Evolutionary conservation across 805 yeast genomes (phyloP).

Genomic region (Lachancea thermotolerans): DNA sequence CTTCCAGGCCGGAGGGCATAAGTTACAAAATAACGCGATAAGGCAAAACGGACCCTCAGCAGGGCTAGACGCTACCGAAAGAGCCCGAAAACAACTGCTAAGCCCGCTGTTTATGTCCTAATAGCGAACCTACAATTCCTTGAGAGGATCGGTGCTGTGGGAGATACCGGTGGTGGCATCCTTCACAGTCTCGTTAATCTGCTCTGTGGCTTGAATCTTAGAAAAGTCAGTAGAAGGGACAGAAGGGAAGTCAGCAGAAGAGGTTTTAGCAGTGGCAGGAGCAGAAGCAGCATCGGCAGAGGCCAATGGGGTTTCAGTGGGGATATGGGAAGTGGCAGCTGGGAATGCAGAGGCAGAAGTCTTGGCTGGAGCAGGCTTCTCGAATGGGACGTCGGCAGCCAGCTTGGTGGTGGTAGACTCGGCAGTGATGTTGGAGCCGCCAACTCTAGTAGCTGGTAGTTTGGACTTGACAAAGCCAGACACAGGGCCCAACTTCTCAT

Average conservation of each 20-base stretch:
- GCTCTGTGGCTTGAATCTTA: constrained; percentile 55
- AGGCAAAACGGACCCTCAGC: no score
- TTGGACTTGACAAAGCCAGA: constrained; percentile 47
- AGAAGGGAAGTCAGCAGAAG: constrained; percentile 35
- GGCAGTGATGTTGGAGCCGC: constrained; percentile 55
- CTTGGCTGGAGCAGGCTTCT: constrained; percentile 10
- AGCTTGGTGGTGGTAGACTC: constrained; percentile 21
- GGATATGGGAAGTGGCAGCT: constrained; percentile 17
- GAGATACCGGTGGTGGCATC: constrained; percentile 7
- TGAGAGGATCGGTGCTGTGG: background rate
- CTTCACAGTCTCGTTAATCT: constrained; percentile 37
- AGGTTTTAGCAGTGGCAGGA: constrained; percentile 11
- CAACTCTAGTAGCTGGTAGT: constrained; percentile 47
- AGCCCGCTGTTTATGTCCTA: background rate
- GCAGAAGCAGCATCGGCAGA: constrained; percentile 11
- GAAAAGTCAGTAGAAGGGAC: constrained; percentile 41
- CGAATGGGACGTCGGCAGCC: constrained; percentile 26
- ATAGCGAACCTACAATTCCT: background rate
- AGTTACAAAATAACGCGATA: background rate
- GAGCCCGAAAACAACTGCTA: background rate
- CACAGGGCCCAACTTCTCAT: constrained; percentile 60
- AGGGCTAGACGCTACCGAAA: no score
- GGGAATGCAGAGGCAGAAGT: constrained; percentile 31
- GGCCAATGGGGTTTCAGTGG: constrained; percentile 11
- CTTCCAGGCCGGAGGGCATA: background rate